Base-by-base conservation (phyloP, 2,329 filamentous ascomycete genomes). In the Fusarium musae region DNA sequence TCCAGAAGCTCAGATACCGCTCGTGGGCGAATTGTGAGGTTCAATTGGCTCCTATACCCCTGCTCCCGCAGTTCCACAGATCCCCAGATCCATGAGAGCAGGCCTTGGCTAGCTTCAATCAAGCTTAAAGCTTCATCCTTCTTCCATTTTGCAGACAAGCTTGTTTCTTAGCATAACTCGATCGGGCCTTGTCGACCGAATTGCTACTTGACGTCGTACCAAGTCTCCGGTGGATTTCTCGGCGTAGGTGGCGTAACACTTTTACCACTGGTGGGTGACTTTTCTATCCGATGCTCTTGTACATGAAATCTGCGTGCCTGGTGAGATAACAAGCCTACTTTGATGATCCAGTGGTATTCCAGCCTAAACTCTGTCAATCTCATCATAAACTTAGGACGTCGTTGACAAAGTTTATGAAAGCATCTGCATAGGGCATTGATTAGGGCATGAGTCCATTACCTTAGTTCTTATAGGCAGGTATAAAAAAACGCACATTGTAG, bases 121-220 rank as follows among this genome's bases (percentile, higher is more conserved):
- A 72, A 64, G 70, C 69, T 74, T 70, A 63, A 36, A 67, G 44
- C 39, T 67, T 66, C 49, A 42, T 62, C n/a, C 17, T 47, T 42
- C 32, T 37, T 54, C 64, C 50, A 69, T 50, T 50, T 52, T 39
- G 28, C 54, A 64, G 40, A 69, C 73, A 75, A 72, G 70, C 74
- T 77, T 77, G 75, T 73, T 73, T 67, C 65, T 68, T 66, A 69
- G 49, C 63, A 60, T 62, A 57, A 71, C 59, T 68, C 46, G 57
- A 76, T 77, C 52, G 59, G 70, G 64, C 19, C 62, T 44, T 59
- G 63, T 66, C 61, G 73, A 47, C 62, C 63, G 59, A 68, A 58
- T 72, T 67, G 19, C 39, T 63, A 46, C 37, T 52, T 70, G 59
- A 60, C 23, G 62, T 63, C 26, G 40, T 56, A 66, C 34, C 59